Evolutionary conservation across 177 flowering plant genomes (phyloP).

Genomic region (Vitis hybrid): DNA sequence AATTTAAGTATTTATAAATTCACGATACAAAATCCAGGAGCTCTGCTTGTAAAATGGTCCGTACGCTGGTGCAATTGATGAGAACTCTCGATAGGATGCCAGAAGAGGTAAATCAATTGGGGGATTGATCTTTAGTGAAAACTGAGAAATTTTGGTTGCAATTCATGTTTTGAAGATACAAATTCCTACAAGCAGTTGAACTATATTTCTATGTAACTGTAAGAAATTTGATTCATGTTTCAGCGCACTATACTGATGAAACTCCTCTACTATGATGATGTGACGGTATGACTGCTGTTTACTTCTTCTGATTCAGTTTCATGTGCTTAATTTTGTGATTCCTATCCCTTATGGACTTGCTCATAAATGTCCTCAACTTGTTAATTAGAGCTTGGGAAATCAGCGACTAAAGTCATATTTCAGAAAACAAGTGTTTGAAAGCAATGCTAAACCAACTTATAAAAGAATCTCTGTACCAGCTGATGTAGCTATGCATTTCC

Average conservation of each 20-base stretch:
- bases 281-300: conserved; percentile 60
- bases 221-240: conserved; percentile 15
- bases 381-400: neutral
- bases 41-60: conserved; percentile 96
- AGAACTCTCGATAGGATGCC: conserved; percentile 96
- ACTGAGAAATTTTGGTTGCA: neutral
- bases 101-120: conserved; percentile 56
- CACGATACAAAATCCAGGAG: conserved; percentile 46
- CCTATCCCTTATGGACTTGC: neutral
- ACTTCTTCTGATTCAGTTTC: neutral
- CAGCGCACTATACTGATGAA: conserved; percentile 98
- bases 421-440: too few species aligned
- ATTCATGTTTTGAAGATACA: neutral
- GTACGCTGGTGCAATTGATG: conserved; percentile 91
- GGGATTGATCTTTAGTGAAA: neutral
- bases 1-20: neutral
- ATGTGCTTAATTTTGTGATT: neutral
- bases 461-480: too few species aligned
- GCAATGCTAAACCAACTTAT: too few species aligned
- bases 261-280: conserved; percentile 82
- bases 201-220: too few species aligned
- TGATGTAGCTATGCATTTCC: too few species aligned
- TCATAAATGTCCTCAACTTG: neutral
- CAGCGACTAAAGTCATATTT: neutral
- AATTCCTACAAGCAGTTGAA: too few species aligned